Evolutionary conservation across 495 filamentous ascomycete species (phyloP), one percentile per base, ranked within the genome.

Genomic region (Neurospora tetrasperma): DNA sequence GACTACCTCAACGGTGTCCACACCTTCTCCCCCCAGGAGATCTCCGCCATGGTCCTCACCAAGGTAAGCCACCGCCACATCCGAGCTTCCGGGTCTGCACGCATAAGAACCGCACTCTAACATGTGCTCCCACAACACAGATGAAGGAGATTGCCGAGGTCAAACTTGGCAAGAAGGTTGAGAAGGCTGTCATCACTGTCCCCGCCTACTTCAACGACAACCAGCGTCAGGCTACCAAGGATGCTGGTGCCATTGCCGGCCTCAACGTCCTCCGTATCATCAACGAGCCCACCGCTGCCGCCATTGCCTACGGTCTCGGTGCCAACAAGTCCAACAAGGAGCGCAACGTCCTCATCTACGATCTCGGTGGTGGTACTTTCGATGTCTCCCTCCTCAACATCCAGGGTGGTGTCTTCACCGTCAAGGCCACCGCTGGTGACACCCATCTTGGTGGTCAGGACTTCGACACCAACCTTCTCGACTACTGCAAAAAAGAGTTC

Each of bases 151-250:
- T 95, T 78, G 95, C 96, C 78, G 95, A 99, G 88, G 87, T 90
- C 77, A 98, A 98, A 87, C 90, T 99, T 75, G 96, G 95, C 81
- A 93, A 93, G 84, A 96, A 93, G 79, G 93, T 99, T 83, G 94
- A 97, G 88, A 97, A 98, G 86, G 96, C 95, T 71, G 95, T 99
- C 80, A 91, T 99, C 82, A 99, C 95, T 75, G 95, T 99, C 74
- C 95, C 96, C 31, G 96, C 95, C 80, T 99, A 99, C 88, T 99
- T 99, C 92, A 99, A 98, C 88, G 96, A 98, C 89, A 96, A 94
- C 79, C 96, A 99, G 87, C 93, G 95, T 84, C 95, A 98, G 85
- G 94, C 96, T 73, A 99, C 96, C 84, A 99, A 99, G 89, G 96
- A 99, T 82, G 93, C 96, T 78, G 96, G 96, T 89, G 91, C 95